Percentiles rank a stretch among this genome's conserved stretches.
Conservation (phyloP, 108 stramenopile species). For the Cyclostephanos tholiformis region DNA sequence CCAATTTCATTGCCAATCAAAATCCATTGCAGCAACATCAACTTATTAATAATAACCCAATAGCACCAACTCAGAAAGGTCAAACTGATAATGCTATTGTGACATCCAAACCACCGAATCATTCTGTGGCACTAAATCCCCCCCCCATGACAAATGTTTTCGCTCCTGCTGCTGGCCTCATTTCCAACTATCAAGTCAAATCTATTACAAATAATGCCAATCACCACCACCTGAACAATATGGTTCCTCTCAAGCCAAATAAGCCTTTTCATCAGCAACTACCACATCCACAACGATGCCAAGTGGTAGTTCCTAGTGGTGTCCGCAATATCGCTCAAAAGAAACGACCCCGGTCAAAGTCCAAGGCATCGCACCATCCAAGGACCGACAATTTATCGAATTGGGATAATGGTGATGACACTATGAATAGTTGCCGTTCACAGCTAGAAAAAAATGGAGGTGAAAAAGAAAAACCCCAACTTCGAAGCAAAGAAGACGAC, state of each 20-base stretch:
- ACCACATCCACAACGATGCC: background rate
- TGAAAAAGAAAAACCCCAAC: background rate
- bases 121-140: no score
- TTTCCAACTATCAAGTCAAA: no score
- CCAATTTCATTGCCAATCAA: background rate
- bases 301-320: no score
- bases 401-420: background rate
- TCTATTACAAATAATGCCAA: no score
- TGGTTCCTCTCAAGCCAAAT: slow-evolving; percentile 7
- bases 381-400: slow-evolving; percentile 8
- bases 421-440: background rate
- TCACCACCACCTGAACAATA: no score
- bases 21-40: background rate
- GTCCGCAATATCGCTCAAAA: no score
- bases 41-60: background rate
- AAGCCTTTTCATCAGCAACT: slow-evolving; percentile 2
- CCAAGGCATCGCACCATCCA: background rate
- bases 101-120: no score
- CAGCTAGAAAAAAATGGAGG: background rate
- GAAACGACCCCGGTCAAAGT: slow-evolving; percentile 1
- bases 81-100: no score
- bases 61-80: no score
- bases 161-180: background rate
- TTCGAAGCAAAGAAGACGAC: background rate
- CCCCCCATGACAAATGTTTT: background rate